Conservation (phyloP, 345 rosid genomes). For the Raphanus raphanistrum region DNA sequence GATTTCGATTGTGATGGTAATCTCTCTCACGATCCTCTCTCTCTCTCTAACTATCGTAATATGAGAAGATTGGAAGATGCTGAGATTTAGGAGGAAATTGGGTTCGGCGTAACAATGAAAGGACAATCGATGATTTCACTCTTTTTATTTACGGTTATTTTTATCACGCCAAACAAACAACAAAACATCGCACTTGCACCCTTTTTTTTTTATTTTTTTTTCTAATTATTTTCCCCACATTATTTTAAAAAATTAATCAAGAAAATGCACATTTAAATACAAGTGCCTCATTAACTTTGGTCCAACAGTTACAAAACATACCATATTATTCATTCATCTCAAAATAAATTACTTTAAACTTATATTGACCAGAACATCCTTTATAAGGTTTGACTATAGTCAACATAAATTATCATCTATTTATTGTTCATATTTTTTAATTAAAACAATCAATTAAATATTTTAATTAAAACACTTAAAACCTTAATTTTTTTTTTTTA, state of each 20-base stretch:
- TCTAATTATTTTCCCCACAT: background rate
- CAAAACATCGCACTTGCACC: conserved; percentile 14
- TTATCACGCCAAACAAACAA: background rate
- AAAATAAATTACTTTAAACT: no score
- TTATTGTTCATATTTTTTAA: no score
- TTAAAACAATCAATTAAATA: no score
- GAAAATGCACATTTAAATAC: background rate
- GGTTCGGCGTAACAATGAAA: conserved; percentile 31
- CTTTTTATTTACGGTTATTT: background rate
- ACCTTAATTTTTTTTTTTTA: background rate
- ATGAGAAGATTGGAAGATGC: conserved; percentile 37
- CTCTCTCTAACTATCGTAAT: background rate
- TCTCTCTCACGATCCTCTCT: background rate
- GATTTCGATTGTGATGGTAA: conserved; percentile 27
- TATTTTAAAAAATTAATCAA: background rate
- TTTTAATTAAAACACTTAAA: background rate
- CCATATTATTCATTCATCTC: no score
- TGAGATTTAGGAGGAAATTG: conserved; percentile 39
- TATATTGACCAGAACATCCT: background rate
- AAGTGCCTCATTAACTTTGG: background rate
- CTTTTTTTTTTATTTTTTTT: background rate
- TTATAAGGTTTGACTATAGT: background rate
- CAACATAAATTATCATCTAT: background rate
- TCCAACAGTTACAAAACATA: background rate
- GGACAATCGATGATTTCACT: conserved; percentile 36